Evolutionary conservation across 805 yeast species (phyloP).

Genomic region (Metschnikowia sp.): DNA sequence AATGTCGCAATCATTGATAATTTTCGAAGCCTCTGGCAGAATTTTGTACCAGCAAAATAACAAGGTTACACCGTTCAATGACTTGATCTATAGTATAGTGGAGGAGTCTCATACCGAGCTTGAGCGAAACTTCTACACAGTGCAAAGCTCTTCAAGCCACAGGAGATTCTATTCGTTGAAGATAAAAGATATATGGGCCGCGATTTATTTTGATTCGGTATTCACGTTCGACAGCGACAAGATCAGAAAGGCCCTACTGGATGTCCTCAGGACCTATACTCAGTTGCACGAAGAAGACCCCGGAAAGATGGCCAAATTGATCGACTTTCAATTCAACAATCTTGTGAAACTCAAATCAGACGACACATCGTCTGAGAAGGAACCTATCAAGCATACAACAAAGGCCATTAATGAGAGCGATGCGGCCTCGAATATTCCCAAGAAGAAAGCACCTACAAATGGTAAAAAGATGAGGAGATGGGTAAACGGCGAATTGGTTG

Average conservation of each 20-base stretch:
- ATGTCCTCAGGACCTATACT: slow-evolving; percentile 30
- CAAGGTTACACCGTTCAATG: slow-evolving; percentile 39
- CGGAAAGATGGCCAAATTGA: slow-evolving; percentile 30
- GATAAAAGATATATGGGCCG: slow-evolving; percentile 28
- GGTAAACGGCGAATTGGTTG: slow-evolving; percentile 39
- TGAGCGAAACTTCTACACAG: slow-evolving; percentile 33
- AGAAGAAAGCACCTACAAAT: slow-evolving; percentile 7
- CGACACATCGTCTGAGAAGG: background rate
- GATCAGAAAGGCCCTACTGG: slow-evolving; percentile 29
- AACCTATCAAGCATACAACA: background rate
- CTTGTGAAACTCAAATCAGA: slow-evolving; percentile 29
- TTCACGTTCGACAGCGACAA: slow-evolving; percentile 39
- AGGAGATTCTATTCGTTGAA: slow-evolving; percentile 35
- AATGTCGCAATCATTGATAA: slow-evolving; percentile 41
- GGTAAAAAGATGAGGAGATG: slow-evolving; percentile 40
- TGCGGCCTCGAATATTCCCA: background rate
- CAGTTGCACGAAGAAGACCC: slow-evolving; percentile 26
- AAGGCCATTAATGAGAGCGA: background rate
- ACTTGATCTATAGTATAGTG: slow-evolving; percentile 32
- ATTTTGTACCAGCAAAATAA: slow-evolving; percentile 35
- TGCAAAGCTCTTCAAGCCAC: slow-evolving; percentile 21
- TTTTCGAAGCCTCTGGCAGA: slow-evolving; percentile 35
- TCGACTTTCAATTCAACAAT: slow-evolving; percentile 38
- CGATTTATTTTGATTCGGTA: slow-evolving; percentile 38
- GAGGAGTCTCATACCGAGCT: slow-evolving; percentile 33